Base-by-base conservation (phyloP, 148 eudicot species). In the Vaccinium corymbosum region DNA sequence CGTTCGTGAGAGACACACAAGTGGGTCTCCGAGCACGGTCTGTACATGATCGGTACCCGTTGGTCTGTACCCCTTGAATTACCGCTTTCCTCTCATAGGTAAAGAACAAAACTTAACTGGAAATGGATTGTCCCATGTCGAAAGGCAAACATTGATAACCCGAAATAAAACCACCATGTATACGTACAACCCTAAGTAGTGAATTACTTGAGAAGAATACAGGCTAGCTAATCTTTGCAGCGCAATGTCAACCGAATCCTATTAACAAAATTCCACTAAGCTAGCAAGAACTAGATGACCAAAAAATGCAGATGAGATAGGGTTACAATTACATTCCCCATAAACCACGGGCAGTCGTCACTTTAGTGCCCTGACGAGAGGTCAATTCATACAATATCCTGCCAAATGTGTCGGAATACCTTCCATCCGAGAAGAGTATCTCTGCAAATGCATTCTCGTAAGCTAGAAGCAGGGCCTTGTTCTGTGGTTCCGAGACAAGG, bases 371-470 rank as follows among this genome's bases (percentile, higher is more conserved):
- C 5, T 94, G 94, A 49, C 95, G 92, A 80, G 98, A 88, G 74
- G 98, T 93, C 86, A 96, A 81, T 89, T 96, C 99, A 66, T 89
- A 92, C 79, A 96, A 87, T 86, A 96, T 92, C 90, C 98, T 89
- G 0, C 97, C 99, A 86, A 96, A 96, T 35, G 92, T 85, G 87
- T 96, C 98, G 1, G 97, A 93, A 48, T 96, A 91, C 83, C 87
- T 93, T 82, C 95, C 88, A 4, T 94, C 98, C 12, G 97, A 90
- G 82, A 96, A 90, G 49, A 96, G 93, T 78, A 96, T 87, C 85
- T 96, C 99, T 1, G 97, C 98, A 89, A 96, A 96, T 16, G 95
- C 90, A 81, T 93, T 93, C 84, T 96, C 98, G 71, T 89, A 96
- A 25, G 92, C 92, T 72, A 96, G 90, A 55, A 96, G 94, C 62